These are phyloP conservation scores for Diaporthe velutina DNA, from an alignment of 2,329 filamentous ascomycete genomes.

Conservation along the genomic window DNA sequence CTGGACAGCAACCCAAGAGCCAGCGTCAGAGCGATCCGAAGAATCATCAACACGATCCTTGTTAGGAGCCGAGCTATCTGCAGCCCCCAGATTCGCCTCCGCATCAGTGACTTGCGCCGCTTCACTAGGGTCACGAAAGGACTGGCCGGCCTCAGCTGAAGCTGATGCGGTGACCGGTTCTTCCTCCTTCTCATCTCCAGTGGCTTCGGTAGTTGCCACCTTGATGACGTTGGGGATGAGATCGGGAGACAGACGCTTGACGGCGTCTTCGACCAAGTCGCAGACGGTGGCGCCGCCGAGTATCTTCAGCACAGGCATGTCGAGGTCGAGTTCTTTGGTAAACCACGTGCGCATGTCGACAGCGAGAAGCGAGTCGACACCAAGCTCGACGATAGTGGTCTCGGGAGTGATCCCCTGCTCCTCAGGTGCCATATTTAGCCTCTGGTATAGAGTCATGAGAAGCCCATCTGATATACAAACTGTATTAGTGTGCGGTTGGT, in stretches of 20 bases:
- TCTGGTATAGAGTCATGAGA: constrained; percentile 32
- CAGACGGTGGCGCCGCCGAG: constrained; percentile 46
- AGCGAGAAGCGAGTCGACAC: constrained; percentile 44
- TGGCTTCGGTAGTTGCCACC: neutral
- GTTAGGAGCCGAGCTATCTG: neutral
- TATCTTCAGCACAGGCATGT: constrained; percentile 59
- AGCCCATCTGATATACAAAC: constrained; percentile 27
- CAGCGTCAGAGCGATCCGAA: constrained; percentile 28
- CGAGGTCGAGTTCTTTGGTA: constrained; percentile 53
- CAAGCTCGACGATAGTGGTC: constrained; percentile 40
- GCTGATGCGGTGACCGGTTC: neutral
- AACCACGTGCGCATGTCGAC: constrained; percentile 60
- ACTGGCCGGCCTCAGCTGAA: neutral
- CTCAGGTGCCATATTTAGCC: constrained; percentile 35
- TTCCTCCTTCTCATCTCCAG: neutral
- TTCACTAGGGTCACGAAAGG: constrained; percentile 14
- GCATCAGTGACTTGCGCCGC: neutral
- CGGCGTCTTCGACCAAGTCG: constrained; percentile 28
- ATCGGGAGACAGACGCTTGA: constrained; percentile 23
- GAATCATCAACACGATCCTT: constrained; percentile 17
- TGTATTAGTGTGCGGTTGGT: neutral
- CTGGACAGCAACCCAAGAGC: constrained; percentile 28
- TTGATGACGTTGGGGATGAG: constrained; percentile 18
- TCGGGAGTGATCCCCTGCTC: constrained; percentile 37
- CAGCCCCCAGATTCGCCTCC: neutral